Percentiles rank a stretch among this genome's conserved stretches.
Conservation (phyloP, 2,329 filamentous ascomycete species). For the Verticillium longisporum region DNA sequence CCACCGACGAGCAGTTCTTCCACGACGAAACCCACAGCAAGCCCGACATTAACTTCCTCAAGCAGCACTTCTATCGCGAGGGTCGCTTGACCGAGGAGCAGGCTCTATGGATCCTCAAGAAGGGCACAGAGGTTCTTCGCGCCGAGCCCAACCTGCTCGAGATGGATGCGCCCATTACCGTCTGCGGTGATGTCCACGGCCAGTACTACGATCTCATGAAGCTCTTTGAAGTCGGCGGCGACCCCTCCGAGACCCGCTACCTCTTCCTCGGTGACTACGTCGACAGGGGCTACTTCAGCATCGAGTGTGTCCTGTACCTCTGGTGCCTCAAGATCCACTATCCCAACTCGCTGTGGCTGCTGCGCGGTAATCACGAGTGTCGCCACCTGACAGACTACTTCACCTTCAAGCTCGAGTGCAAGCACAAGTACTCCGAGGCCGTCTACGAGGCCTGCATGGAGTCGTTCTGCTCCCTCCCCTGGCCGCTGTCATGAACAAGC, state of each 20-base stretch:
- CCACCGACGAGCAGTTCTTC: conserved; percentile 91
- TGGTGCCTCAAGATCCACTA: conserved; percentile 99
- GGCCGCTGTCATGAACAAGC: conserved; percentile 99
- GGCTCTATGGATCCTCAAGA: conserved; percentile 88
- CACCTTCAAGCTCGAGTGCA: conserved; percentile 99
- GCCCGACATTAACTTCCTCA: conserved; percentile 88
- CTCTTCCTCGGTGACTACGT: conserved; percentile 98
- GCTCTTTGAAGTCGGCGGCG: conserved; percentile 95
- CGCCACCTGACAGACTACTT: conserved; percentile 99
- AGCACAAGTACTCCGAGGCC: conserved; percentile 96
- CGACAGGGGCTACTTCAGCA: conserved; percentile 96
- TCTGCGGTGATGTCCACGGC: conserved; percentile 96
- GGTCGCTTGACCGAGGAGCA: conserved; percentile 95
- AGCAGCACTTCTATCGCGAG: conserved; percentile 97
- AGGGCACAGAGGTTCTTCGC: conserved; percentile 80
- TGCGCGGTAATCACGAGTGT: conserved; percentile 97
- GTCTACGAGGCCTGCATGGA: conserved; percentile 98
- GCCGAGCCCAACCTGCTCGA: conserved; percentile 92
- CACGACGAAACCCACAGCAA: conserved; percentile 79
- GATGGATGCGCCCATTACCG: conserved; percentile 99
- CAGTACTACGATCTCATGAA: conserved; percentile 99
- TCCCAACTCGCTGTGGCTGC: conserved; percentile 91
- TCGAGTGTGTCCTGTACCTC: conserved; percentile 96
- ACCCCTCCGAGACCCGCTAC: conserved; percentile 93
- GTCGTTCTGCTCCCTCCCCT: conserved; percentile 88